Conservation (phyloP, 495 filamentous ascomycete genomes). For the Hyphodiscus hymeniophilus region DNA sequence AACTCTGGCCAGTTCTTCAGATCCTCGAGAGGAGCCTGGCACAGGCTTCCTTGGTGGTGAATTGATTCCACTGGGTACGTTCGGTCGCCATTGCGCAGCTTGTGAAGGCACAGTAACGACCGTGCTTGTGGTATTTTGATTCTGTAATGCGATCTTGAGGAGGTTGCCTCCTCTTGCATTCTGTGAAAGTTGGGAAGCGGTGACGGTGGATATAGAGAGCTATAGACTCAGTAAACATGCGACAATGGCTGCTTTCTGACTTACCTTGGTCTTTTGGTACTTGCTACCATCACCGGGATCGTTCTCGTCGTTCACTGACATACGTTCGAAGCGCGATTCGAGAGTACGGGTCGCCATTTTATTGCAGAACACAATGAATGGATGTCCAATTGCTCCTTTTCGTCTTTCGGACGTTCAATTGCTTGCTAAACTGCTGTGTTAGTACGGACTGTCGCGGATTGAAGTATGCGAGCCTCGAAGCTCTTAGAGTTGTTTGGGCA, state of each 20-base stretch:
- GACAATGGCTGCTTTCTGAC: too few relatives aligned
- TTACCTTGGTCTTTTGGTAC: slow-evolving; percentile 66
- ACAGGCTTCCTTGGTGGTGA: slow-evolving; percentile 29
- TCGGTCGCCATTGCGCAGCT: slow-evolving; percentile 47
- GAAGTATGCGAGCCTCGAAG: not conserved
- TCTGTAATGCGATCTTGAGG: slow-evolving; percentile 75
- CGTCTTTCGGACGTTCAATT: not conserved
- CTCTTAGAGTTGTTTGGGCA: not conserved
- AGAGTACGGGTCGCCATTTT: slow-evolving; percentile 45
- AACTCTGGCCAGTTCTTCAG: slow-evolving; percentile 37
- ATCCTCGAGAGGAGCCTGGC: slow-evolving; percentile 34
- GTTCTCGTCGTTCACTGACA: slow-evolving; percentile 78
- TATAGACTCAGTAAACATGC: too few relatives aligned
- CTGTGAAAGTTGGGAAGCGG: slow-evolving; percentile 43
- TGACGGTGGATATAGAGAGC: slow-evolving; percentile 44
- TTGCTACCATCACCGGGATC: slow-evolving; percentile 42
- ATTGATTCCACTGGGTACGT: slow-evolving; percentile 30
- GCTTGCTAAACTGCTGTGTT: slow-evolving; percentile 8
- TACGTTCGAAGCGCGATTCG: slow-evolving; percentile 73
- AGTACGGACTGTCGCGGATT: slow-evolving; percentile 5
- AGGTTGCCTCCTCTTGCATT: slow-evolving; percentile 60
- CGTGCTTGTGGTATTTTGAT: slow-evolving; percentile 52
- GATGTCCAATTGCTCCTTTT: not conserved
- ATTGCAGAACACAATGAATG: not conserved
- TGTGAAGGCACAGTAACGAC: slow-evolving; percentile 61